Conservation (phyloP, 305 asterid species). For the Fraxinus sp. region DNA sequence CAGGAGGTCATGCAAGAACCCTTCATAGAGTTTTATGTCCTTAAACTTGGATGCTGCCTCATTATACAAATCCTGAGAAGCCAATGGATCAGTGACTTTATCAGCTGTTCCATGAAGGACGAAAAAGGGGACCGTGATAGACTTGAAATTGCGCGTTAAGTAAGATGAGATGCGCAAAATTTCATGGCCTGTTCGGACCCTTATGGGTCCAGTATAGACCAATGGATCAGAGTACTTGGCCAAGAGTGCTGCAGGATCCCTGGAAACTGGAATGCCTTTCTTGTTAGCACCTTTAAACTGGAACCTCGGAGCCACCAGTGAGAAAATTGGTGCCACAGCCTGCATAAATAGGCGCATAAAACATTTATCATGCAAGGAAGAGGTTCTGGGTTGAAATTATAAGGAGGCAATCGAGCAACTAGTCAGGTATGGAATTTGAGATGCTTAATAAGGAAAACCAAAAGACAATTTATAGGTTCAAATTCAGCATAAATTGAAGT, state of each 20-base stretch:
- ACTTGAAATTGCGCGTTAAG: slow-evolving; percentile 67
- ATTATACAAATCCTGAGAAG: slow-evolving; percentile 88
- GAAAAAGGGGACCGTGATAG: slow-evolving; percentile 78
- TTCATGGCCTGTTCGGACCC: slow-evolving; percentile 97
- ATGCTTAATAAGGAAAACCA: not conserved
- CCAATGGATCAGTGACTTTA: slow-evolving; percentile 88
- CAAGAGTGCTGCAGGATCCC: slow-evolving; percentile 91
- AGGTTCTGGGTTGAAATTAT: not conserved
- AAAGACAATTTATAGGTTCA: not conserved
- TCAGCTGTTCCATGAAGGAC: slow-evolving; percentile 98
- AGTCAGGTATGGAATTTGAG: not conserved
- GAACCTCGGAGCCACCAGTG: slow-evolving; percentile 87
- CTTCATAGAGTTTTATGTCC: slow-evolving; percentile 89
- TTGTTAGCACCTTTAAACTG: slow-evolving; percentile 98
- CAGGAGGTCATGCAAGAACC: slow-evolving; percentile 87
- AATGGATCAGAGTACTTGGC: slow-evolving; percentile 97
- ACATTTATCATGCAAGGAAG: not conserved
- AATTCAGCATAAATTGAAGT: not conserved
- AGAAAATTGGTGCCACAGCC: slow-evolving; percentile 94
- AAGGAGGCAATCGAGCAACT: not conserved
- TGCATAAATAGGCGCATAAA: slow-evolving; percentile 24
- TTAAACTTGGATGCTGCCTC: slow-evolving; percentile 80
- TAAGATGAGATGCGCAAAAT: slow-evolving; percentile 81
- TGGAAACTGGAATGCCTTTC: slow-evolving; percentile 92
- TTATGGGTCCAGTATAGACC: slow-evolving; percentile 92